Evolutionary conservation across 345 rosid genomes (phyloP).

Genomic region (Gossypium raimondii): DNA sequence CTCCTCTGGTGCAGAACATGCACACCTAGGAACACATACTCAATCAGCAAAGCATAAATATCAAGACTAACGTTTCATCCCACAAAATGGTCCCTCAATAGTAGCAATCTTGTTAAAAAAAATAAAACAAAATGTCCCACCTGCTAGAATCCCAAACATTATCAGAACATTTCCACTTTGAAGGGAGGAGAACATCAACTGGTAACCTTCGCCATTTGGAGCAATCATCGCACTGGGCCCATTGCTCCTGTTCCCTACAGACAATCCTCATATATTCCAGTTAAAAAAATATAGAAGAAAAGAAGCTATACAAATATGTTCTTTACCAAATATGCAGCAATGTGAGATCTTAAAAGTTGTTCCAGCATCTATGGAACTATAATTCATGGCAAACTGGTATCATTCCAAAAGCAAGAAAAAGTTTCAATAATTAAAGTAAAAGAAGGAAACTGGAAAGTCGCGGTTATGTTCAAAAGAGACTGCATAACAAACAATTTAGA

Average conservation of each 20-base stretch:
- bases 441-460: neutral
- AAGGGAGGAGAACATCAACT: conserved; percentile 60
- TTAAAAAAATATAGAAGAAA: neutral
- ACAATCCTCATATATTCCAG: conserved; percentile 12
- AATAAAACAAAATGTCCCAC: conserved; percentile 22
- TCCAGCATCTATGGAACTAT: neutral
- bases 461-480: neutral
- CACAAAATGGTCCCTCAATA: neutral
- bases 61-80: neutral
- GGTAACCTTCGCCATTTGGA: conserved; percentile 84
- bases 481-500: neutral
- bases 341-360: neutral
- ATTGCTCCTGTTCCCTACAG: conserved; percentile 64
- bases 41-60: conserved; percentile 6
- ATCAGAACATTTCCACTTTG: conserved; percentile 69
- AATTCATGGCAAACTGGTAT: neutral
- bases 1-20: conserved; percentile 66
- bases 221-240: conserved; percentile 89
- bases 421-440: neutral
- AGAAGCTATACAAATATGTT: neutral
- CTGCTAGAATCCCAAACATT: conserved; percentile 72
- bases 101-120: neutral
- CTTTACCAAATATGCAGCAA: conserved; percentile 5
- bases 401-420: neutral
- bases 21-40: conserved; percentile 42